phyloP scores from a whole-genome alignment of 257 asterid genomes.

The Mentha longifolia region DNA sequence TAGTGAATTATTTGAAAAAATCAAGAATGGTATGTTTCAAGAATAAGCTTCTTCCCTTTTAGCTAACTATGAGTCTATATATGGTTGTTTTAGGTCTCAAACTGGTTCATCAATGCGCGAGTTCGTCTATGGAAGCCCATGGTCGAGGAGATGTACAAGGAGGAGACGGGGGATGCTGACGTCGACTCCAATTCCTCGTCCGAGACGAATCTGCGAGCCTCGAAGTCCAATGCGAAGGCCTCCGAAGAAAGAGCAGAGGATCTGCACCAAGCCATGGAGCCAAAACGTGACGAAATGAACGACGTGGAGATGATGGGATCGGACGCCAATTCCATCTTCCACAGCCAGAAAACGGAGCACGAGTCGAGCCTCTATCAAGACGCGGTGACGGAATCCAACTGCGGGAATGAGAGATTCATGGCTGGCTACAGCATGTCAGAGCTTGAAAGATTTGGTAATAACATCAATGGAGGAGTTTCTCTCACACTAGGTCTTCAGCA shows the following conservation, averaged over 20 bases:
- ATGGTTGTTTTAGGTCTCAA: constrained; percentile 65
- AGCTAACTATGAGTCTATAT: constrained; percentile 23
- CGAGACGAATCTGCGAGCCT: constrained; percentile 43
- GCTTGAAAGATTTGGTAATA: constrained; percentile 58
- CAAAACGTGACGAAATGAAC: constrained; percentile 44
- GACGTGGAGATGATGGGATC: constrained; percentile 54
- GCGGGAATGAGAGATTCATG: constrained; percentile 44
- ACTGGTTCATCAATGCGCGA: constrained; percentile 96
- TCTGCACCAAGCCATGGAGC: constrained; percentile 41
- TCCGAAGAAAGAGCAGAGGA: constrained; percentile 53
- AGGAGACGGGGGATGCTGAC: constrained; percentile 68
- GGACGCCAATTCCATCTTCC: constrained; percentile 41
- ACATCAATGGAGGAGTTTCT: constrained; percentile 58
- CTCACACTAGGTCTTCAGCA: constrained; percentile 79
- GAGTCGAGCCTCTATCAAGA: constrained; percentile 35
- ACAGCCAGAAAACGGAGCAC: constrained; percentile 37
- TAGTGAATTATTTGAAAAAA: background rate
- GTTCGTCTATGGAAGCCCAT: constrained; percentile 98
- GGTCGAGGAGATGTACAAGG: constrained; percentile 98
- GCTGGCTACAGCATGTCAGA: constrained; percentile 49
- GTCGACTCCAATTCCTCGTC: constrained; percentile 70
- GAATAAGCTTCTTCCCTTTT: constrained; percentile 20
- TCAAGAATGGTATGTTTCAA: background rate
- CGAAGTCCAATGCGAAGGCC: constrained; percentile 38
- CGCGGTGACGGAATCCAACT: constrained; percentile 24